These are phyloP conservation scores for Neurospora hispaniola DNA, from an alignment of 495 filamentous ascomycete species.

Conservation along the genomic window DNA sequence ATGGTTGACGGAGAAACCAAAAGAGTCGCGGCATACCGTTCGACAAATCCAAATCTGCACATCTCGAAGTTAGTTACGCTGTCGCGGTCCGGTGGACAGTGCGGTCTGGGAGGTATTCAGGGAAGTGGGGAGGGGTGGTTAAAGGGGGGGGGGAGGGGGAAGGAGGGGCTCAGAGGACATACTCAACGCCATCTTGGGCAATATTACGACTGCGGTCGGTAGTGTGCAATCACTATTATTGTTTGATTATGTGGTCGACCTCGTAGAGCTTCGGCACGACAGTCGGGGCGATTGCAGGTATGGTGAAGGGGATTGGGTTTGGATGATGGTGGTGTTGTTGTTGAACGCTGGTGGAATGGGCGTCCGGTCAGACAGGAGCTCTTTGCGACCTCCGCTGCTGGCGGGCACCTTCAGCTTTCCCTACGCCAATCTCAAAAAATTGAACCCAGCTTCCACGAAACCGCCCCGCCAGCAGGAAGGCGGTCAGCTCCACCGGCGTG, in stretches of 20 bases:
- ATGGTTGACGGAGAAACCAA: neutral
- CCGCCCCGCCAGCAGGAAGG: conserved; percentile 5
- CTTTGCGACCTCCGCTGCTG: conserved; percentile 8
- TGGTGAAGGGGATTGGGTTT: neutral
- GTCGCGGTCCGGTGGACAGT: conserved; percentile 1
- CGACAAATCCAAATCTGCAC: conserved; percentile 37
- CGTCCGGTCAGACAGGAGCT: neutral
- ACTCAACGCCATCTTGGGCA: conserved; percentile 40
- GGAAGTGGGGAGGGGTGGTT: neutral
- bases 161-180: conserved; percentile 11
- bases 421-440: conserved; percentile 23
- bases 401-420: conserved; percentile 12
- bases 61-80: conserved; percentile 18
- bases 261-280: conserved; percentile 2
- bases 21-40: conserved; percentile 30
- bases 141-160: neutral
- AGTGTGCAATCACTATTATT: neutral
- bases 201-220: neutral
- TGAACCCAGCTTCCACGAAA: conserved; percentile 9
- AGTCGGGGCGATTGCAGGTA: conserved; percentile 1
- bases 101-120: neutral
- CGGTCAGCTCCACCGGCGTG: neutral
- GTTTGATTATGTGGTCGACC: conserved; percentile 1
- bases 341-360: neutral
- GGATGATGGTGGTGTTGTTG: neutral